These are phyloP conservation scores for Beauveria sp. DNA, from an alignment of 2,329 filamentous ascomycete genomes.

Conservation along the genomic window DNA sequence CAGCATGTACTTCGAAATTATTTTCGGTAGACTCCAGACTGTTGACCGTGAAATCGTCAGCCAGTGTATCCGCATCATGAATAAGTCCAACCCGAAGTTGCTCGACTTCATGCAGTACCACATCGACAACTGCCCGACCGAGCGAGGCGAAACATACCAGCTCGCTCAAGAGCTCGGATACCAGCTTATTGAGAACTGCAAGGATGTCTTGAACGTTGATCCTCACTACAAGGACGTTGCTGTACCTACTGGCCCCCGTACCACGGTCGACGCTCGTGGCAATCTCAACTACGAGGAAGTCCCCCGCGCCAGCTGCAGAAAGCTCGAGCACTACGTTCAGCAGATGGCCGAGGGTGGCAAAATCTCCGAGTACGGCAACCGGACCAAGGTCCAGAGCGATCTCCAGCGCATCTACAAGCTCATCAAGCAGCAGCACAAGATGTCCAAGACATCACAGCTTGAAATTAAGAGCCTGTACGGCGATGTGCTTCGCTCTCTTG, in stretches of 20 bases:
- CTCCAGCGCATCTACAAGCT: constrained; percentile 94
- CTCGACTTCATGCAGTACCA: constrained; percentile 99
- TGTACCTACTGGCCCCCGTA: constrained; percentile 83
- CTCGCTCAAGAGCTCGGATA: constrained; percentile 92
- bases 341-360: constrained; percentile 98
- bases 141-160: constrained; percentile 94
- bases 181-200: constrained; percentile 96
- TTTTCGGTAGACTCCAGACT: constrained; percentile 87
- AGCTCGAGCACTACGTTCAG: constrained; percentile 95
- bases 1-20: constrained; percentile 98
- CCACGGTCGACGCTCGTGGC: constrained; percentile 84
- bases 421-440: constrained; percentile 96
- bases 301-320: constrained; percentile 80
- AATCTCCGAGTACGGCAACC: constrained; percentile 96
- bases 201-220: constrained; percentile 73
- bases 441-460: constrained; percentile 90
- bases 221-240: constrained; percentile 96
- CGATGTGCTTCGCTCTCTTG: constrained; percentile 86
- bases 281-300: constrained; percentile 89
- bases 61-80: constrained; percentile 98
- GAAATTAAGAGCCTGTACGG: constrained; percentile 95
- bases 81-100: constrained; percentile 89
- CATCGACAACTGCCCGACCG: constrained; percentile 96
- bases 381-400: constrained; percentile 96
- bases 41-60: constrained; percentile 98